Base-by-base conservation (phyloP, 768 basidiomycete species). In the Mycena sanguinolenta region DNA sequence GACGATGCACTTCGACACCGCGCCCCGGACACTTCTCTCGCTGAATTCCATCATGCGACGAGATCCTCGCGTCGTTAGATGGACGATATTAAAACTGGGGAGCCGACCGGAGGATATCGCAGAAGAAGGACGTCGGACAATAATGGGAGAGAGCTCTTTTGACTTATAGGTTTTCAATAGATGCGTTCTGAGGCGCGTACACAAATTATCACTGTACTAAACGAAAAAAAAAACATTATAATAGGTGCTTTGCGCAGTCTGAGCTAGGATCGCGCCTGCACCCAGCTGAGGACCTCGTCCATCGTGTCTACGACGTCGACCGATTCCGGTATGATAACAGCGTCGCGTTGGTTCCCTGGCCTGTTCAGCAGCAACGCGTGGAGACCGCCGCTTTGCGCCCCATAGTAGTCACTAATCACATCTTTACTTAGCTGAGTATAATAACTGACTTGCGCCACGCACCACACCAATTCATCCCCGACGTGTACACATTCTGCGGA, bases 1-100 rank as follows among this genome's bases (percentile, higher is more conserved):
- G 95, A 91, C 92, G 5, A 88, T 97, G 84, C 89, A 95, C 77
- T 97, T 96, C 78, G 96, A 97, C 83, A 89, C 94, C 4, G 92
- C 92, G 12, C 95, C 95, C 14, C 84, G 84, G 44, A 90, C 89
- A 0, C 83, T 97, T 58, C 82, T 84, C 8, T 83, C 86, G 0
- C 83, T 97, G n/a, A 89, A 90, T 73, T 80, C 83, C 12, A 84
- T 92, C 65, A 87, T 97, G 79, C 89, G 92, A 10, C 85, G 85
- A 61, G 96, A 97, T 76, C 95, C 95, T 14, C 89, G 92, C 36
- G 94, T 97, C 17, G 83, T 97, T 63, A 88, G 95, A 23, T 93
- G 92, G 89, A 94, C 93, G 9, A 87, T 92, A 55, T 80, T 95
- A 38, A 95, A 95, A 75, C 80, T 94, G 59, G 95, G 92, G 13